These are phyloP conservation scores for Hymenoscyphus albidus DNA, from an alignment of 2,329 filamentous ascomycete genomes.

Conservation along the genomic window DNA sequence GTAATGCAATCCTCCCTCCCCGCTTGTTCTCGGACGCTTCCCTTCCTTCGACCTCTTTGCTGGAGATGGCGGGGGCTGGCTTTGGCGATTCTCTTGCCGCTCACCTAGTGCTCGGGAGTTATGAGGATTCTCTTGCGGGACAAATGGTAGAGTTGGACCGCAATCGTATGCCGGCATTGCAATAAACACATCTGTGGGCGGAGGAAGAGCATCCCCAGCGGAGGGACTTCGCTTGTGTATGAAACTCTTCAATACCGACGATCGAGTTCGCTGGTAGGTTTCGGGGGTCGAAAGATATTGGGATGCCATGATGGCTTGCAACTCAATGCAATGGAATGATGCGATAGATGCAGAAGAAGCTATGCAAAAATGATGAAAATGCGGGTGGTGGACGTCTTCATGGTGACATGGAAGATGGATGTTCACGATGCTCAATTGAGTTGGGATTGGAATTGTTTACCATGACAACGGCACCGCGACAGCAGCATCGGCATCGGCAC, in stretches of 20 bases:
- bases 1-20: constrained; percentile 29
- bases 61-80: constrained; percentile 37
- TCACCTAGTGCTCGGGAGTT: constrained; percentile 50
- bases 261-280: constrained; percentile 31
- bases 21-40: constrained; percentile 28
- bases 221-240: constrained; percentile 35
- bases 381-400: constrained; percentile 11
- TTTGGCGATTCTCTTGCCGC: constrained; percentile 52
- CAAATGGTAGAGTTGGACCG: constrained; percentile 31
- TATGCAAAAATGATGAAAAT: constrained; percentile 22
- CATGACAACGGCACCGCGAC: no score
- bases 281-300: constrained; percentile 24
- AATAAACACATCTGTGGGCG: constrained; percentile 22
- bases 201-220: constrained; percentile 26
- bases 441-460: background rate
- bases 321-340: constrained; percentile 14
- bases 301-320: constrained; percentile 31
- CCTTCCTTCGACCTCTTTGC: constrained; percentile 40
- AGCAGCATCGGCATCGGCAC: no score
- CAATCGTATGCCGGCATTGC: constrained; percentile 23
- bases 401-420: constrained; percentile 19
- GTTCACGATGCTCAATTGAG: constrained; percentile 8
- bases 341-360: constrained; percentile 5
- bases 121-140: constrained; percentile 37
- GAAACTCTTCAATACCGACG: constrained; percentile 34